Evolutionary conservation across 176 grass and related monocot genomes (phyloP).

Genomic region (Thinopyrum elongatum): DNA sequence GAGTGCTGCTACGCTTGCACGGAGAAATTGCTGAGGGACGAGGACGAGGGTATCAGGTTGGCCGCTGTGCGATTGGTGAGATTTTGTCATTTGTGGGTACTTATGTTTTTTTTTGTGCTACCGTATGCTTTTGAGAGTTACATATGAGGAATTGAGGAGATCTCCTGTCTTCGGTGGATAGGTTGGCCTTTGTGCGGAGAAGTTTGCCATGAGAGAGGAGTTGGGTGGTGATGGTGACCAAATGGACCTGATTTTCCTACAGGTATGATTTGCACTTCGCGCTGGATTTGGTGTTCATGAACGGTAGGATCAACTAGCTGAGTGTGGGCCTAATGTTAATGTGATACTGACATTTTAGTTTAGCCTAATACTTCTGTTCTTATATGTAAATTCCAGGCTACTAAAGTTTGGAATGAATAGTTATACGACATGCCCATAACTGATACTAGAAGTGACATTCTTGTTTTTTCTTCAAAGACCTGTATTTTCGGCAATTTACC

Average conservation of each 20-base stretch:
- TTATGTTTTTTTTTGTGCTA: not conserved
- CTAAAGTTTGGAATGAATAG: conserved; percentile 10
- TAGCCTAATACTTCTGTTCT: not conserved
- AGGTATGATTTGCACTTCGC: conserved; percentile 41
- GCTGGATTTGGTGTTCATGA: not conserved
- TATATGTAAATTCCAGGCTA: not conserved
- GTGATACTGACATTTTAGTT: not conserved
- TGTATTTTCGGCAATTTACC: not conserved
- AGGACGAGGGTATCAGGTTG: conserved; percentile 58
- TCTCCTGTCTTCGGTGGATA: conserved; percentile 26
- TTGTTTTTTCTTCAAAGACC: not conserved
- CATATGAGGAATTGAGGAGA: not conserved
- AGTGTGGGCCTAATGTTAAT: not conserved
- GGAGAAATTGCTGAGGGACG: conserved; percentile 51
- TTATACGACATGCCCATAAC: not conserved
- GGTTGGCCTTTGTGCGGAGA: conserved; percentile 54
- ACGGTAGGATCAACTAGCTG: not conserved
- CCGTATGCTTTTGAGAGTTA: not conserved
- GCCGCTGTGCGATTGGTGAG: conserved; percentile 71
- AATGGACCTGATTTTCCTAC: conserved; percentile 66
- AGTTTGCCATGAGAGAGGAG: conserved; percentile 40
- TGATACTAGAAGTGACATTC: not conserved
- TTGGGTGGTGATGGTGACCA: conserved; percentile 9
- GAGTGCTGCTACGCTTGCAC: conserved; percentile 49
- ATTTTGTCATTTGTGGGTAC: not conserved